phyloP scores from a whole-genome alignment of 345 rosid species.

The Linum trigynum region DNA sequence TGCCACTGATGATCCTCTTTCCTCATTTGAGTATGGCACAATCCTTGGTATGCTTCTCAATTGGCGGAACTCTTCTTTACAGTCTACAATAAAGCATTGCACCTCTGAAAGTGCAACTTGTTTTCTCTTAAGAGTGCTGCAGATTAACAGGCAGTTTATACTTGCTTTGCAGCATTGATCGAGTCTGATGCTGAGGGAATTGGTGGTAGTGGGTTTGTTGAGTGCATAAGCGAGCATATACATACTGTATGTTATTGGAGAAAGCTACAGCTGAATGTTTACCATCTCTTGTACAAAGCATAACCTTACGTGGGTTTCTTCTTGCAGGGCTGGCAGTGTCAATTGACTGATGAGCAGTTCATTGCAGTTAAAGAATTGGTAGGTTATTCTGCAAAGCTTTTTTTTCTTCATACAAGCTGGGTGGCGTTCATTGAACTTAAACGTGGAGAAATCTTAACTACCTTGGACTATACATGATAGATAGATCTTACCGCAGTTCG shows the following conservation, averaged over 20 bases:
- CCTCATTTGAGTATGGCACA: slow-evolving; percentile 98
- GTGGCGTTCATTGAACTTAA: neutral
- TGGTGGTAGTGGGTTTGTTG: slow-evolving; percentile 98
- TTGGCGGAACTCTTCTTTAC: slow-evolving; percentile 1
- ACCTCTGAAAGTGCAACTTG: slow-evolving; percentile 8
- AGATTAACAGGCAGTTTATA: slow-evolving; percentile 16
- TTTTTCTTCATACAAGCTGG: neutral
- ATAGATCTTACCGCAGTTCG: no score
- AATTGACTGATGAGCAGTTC: slow-evolving; percentile 84
- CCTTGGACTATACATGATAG: no score
- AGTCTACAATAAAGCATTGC: slow-evolving; percentile 9
- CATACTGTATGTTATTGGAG: slow-evolving; percentile 50
- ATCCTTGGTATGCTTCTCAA: slow-evolving; percentile 57
- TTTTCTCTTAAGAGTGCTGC: slow-evolving; percentile 8
- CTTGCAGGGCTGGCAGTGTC: slow-evolving; percentile 86
- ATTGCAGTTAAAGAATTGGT: slow-evolving; percentile 99
- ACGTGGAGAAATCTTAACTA: neutral
- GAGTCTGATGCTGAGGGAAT: slow-evolving; percentile 99
- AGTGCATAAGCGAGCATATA: slow-evolving; percentile 96
- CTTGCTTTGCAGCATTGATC: slow-evolving; percentile 66
- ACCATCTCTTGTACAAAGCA: slow-evolving; percentile 7
- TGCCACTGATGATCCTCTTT: slow-evolving; percentile 89
- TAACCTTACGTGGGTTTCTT: slow-evolving; percentile 29
- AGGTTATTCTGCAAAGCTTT: slow-evolving; percentile 13
- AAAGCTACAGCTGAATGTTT: slow-evolving; percentile 14